phyloP scores from a whole-genome alignment of 345 rosid species.

The Melastoma malabathricum region DNA sequence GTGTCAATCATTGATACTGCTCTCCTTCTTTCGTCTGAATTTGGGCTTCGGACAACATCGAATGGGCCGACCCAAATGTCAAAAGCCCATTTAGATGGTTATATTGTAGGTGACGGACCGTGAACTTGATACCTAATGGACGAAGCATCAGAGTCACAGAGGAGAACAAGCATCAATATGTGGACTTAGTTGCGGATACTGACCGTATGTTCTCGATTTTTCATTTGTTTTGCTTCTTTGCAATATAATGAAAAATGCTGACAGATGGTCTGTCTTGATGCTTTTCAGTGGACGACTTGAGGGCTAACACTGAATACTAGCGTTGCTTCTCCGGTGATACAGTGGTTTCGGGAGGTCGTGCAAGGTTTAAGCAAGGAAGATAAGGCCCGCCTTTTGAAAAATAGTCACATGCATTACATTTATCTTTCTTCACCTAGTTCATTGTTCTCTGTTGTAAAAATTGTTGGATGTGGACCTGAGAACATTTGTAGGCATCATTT shows the following conservation, averaged over 20 bases:
- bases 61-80: too few relatives aligned
- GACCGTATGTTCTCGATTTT: constrained; percentile 42
- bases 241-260: too few relatives aligned
- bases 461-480: too few relatives aligned
- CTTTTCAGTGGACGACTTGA: constrained; percentile 77
- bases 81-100: background rate
- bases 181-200: constrained; percentile 78
- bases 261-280: too few relatives aligned
- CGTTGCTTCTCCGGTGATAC: constrained; percentile 80
- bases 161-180: constrained; percentile 90
- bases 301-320: constrained; percentile 87
- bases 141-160: constrained; percentile 83
- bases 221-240: background rate
- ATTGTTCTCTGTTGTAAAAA: too few relatives aligned
- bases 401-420: too few relatives aligned
- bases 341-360: constrained; percentile 99
- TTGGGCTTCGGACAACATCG: too few relatives aligned
- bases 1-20: too few relatives aligned
- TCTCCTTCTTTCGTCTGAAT: too few relatives aligned
- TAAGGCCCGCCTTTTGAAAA: constrained; percentile 51
- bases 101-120: constrained; percentile 71
- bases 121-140: constrained; percentile 88
- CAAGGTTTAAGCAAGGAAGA: constrained; percentile 96
- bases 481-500: too few relatives aligned
- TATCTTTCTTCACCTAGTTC: too few relatives aligned